These are phyloP conservation scores for Mesembryanthemum crystallinum DNA, from an alignment of 148 eudicot species.

Conservation along the genomic window DNA sequence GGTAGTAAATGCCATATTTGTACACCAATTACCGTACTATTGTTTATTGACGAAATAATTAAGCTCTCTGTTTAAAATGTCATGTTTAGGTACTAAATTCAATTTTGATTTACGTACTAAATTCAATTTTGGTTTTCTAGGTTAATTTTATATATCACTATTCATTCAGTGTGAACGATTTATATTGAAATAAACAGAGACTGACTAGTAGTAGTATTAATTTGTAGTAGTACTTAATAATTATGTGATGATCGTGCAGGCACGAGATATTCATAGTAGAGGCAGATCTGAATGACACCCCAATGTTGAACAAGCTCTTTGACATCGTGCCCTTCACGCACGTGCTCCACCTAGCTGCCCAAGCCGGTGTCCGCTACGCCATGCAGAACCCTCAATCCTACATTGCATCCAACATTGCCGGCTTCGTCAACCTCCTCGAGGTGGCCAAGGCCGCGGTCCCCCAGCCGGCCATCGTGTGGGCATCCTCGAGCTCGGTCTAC, in stretches of 20 bases:
- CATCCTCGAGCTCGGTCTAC: constrained; percentile 84
- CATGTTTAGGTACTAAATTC: too few species aligned
- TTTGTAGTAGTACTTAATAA: neutral
- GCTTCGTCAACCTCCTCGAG: constrained; percentile 71
- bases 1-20: too few species aligned
- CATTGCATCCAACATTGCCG: constrained; percentile 72
- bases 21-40: too few species aligned
- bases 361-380: constrained; percentile 94
- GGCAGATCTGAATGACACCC: constrained; percentile 77
- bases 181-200: too few species aligned
- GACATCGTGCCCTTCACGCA: constrained; percentile 85
- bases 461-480: constrained; percentile 93
- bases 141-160: too few species aligned
- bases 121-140: too few species aligned
- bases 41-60: too few species aligned
- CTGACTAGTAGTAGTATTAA: too few species aligned
- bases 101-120: too few species aligned
- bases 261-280: constrained; percentile 73
- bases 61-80: too few species aligned
- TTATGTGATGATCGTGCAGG: constrained; percentile 7
- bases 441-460: constrained; percentile 67
- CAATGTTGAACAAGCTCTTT: constrained; percentile 62
- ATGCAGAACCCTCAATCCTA: constrained; percentile 93
- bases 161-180: too few species aligned
- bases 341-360: constrained; percentile 87